Evolutionary conservation across 371 early-diverging fungal species (phyloP).

Genomic region (Mortierella sp.): DNA sequence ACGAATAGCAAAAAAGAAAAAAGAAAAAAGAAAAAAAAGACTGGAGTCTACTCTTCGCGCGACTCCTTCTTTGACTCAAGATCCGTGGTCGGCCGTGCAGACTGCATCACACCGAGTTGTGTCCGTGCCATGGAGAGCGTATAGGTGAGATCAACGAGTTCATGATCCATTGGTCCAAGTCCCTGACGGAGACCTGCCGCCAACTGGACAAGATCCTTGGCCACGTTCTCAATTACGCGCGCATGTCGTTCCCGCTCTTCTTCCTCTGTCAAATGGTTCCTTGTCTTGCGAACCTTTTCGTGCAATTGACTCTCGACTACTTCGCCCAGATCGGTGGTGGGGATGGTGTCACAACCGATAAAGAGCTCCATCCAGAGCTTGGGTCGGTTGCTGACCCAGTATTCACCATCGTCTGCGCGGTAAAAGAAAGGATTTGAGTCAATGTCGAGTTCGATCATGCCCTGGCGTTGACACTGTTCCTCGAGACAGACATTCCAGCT

Average conservation of each 20-base stretch:
- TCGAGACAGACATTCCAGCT: slow-evolving; percentile 51
- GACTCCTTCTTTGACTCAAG: slow-evolving; percentile 39
- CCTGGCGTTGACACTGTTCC: slow-evolving; percentile 48
- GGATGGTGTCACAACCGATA: slow-evolving; percentile 53
- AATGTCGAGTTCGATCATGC: slow-evolving; percentile 51
- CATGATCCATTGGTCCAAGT: slow-evolving; percentile 34
- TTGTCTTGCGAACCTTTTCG: slow-evolving; percentile 52
- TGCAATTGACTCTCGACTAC: slow-evolving; percentile 46
- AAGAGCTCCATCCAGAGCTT: slow-evolving; percentile 55
- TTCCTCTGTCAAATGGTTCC: slow-evolving; percentile 46
- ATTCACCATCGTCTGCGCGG: slow-evolving; percentile 49
- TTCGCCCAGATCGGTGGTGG: slow-evolving; percentile 49
- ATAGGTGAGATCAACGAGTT: slow-evolving; percentile 48
- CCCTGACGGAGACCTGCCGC: slow-evolving; percentile 46
- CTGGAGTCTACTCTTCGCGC: slow-evolving; percentile 38
- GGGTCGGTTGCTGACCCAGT: slow-evolving; percentile 51
- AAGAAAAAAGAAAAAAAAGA: neutral
- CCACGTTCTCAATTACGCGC: slow-evolving; percentile 49
- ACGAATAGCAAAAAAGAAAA: neutral
- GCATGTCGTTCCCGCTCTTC: slow-evolving; percentile 53
- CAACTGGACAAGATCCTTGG: slow-evolving; percentile 37
- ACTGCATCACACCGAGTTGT: slow-evolving; percentile 47
- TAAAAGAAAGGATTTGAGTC: slow-evolving; percentile 50
- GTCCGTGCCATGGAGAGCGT: slow-evolving; percentile 46
- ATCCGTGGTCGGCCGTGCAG: slow-evolving; percentile 12